Evolutionary conservation across 2,329 filamentous ascomycete genomes (phyloP).

Genomic region (Cytospora schulzeri): DNA sequence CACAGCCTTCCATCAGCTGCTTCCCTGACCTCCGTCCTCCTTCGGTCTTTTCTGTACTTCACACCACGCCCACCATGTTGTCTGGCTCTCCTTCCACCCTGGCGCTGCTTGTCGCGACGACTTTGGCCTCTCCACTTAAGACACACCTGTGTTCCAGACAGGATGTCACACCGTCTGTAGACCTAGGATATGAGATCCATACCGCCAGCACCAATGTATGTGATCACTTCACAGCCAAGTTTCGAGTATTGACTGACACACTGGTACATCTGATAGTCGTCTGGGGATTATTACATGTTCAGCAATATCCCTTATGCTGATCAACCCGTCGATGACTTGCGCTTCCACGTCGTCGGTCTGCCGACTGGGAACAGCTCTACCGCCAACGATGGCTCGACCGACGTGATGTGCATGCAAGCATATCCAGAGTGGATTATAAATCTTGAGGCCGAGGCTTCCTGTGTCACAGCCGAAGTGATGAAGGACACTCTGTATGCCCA

Average conservation of each 20-base stretch:
- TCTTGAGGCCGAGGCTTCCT: slow-evolving; percentile 26
- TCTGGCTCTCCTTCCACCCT: neutral
- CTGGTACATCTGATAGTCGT: slow-evolving; percentile 29
- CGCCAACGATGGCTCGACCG: slow-evolving; percentile 29
- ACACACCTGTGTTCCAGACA: neutral
- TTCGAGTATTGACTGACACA: neutral
- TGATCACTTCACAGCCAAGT: neutral
- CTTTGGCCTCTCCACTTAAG: slow-evolving; percentile 8
- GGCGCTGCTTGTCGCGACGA: neutral
- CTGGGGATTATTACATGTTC: slow-evolving; percentile 42
- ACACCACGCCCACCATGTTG: neutral
- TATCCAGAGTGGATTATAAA: slow-evolving; percentile 35
- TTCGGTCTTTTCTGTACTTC: neutral
- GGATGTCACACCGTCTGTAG: slow-evolving; percentile 27
- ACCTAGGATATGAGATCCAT: slow-evolving; percentile 36
- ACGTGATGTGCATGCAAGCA: slow-evolving; percentile 36
- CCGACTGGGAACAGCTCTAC: slow-evolving; percentile 33
- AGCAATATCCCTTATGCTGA: slow-evolving; percentile 43
- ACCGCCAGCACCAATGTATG: slow-evolving; percentile 32
- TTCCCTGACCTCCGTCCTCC: neutral
- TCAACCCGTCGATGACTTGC: slow-evolving; percentile 39
- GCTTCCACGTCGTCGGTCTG: slow-evolving; percentile 38
- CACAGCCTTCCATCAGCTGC: too few species aligned
- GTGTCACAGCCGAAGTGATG: slow-evolving; percentile 21
- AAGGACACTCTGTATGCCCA: slow-evolving; percentile 27